phyloP scores from a whole-genome alignment of 106 monocot genomes.

The Ottelia alismoides region DNA sequence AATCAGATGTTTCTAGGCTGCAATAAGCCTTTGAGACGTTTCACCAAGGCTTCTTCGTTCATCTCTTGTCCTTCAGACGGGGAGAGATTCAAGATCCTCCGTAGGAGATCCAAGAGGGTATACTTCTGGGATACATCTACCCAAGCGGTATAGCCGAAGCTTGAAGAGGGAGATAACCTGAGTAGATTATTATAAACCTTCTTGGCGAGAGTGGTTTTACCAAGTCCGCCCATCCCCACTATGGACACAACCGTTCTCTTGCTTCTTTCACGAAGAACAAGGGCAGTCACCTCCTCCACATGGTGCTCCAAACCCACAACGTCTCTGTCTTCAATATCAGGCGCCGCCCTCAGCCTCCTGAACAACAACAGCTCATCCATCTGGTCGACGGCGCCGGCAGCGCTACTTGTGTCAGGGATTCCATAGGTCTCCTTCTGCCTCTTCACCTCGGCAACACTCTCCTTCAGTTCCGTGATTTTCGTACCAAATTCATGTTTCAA shows the following conservation, averaged over 20 bases:
- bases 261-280: no score
- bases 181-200: conserved; percentile 11
- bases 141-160: conserved; percentile 25
- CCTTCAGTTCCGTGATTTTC: not conserved
- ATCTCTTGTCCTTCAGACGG: no score
- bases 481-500: not conserved
- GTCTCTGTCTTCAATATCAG: no score
- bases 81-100: no score
- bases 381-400: no score
- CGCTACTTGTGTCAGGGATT: not conserved
- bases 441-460: not conserved
- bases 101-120: no score
- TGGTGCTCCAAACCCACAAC: no score
- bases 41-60: not conserved
- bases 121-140: conserved; percentile 8
- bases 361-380: no score
- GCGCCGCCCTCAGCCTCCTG: no score
- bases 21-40: conserved; percentile 1
- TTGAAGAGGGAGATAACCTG: no score
- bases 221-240: conserved; percentile 27
- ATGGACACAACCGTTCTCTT: conserved; percentile 25
- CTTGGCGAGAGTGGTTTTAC: conserved; percentile 25
- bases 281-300: no score
- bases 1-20: conserved; percentile 14
- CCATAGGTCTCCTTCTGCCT: not conserved